Percentiles rank a stretch among this genome's conserved stretches.
Evolutionary conservation across 345 rosid genomes (phyloP).

Genomic region (Gossypium anomalum): DNA sequence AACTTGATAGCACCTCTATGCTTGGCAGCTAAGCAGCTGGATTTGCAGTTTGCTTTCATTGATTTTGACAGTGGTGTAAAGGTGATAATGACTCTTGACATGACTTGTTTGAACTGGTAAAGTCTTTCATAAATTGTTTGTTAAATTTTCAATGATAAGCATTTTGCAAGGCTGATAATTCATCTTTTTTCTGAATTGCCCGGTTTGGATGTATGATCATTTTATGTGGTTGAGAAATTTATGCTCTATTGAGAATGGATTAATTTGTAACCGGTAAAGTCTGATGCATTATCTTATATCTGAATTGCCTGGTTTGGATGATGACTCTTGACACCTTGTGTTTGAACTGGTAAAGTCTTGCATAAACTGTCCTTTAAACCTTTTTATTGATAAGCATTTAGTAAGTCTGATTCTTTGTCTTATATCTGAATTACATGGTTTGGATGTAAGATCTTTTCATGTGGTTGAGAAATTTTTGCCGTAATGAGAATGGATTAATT

Average conservation of each 20-base stretch:
- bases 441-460: not conserved
- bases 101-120: conserved; percentile 71
- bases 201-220: not conserved
- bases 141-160: not conserved
- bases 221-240: not conserved
- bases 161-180: not conserved
- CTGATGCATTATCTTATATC: not conserved
- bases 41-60: conserved; percentile 56
- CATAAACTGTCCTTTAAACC: not conserved
- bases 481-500: not conserved
- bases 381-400: not conserved
- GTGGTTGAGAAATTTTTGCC: not conserved
- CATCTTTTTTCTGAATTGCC: conserved; percentile 4
- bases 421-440: not conserved
- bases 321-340: conserved; percentile 55
- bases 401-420: conserved; percentile 3
- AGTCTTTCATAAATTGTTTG: conserved; percentile 13
- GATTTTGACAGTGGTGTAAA: conserved; percentile 44
- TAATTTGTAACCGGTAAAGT: not conserved
- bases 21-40: conserved; percentile 62
- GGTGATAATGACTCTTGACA: conserved; percentile 48
- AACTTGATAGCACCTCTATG: not conserved
- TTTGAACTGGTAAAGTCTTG: conserved; percentile 50
- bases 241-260: not conserved
- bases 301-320: not conserved